Percentiles rank a stretch among this genome's conserved stretches.
These are phyloP conservation scores for Penicillium crustosum DNA, from an alignment of 2,329 filamentous ascomycete genomes.

Conservation along the genomic window DNA sequence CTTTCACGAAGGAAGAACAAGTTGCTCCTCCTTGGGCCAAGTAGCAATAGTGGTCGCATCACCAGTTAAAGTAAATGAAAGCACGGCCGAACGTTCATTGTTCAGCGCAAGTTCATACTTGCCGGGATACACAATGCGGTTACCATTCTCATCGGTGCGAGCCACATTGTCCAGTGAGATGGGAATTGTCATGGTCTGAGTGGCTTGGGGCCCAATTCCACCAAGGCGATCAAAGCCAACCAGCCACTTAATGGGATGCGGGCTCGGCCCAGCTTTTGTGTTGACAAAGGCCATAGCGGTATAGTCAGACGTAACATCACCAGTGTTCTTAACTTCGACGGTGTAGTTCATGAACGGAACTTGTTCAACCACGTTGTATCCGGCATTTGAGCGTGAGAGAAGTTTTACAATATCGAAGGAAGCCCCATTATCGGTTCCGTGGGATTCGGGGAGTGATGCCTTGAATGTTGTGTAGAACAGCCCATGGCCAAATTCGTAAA, in stretches of 20 bases:
- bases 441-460: slow-evolving; percentile 8
- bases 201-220: slow-evolving; percentile 24
- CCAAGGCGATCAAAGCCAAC: slow-evolving; percentile 41
- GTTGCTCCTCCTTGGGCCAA: slow-evolving; percentile 35
- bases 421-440: neutral
- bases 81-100: slow-evolving; percentile 38
- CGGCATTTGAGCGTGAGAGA: slow-evolving; percentile 29
- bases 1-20: slow-evolving; percentile 18
- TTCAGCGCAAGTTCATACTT: slow-evolving; percentile 45
- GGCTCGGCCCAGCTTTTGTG: slow-evolving; percentile 41
- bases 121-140: slow-evolving; percentile 44
- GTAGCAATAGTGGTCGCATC: slow-evolving; percentile 32
- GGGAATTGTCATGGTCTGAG: slow-evolving; percentile 33
- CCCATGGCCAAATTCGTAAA: slow-evolving; percentile 47
- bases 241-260: slow-evolving; percentile 46
- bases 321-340: slow-evolving; percentile 39
- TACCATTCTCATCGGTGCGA: slow-evolving; percentile 39
- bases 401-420: slow-evolving; percentile 39
- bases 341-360: slow-evolving; percentile 41
- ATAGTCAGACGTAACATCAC: slow-evolving; percentile 41
- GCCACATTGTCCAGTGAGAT: slow-evolving; percentile 42
- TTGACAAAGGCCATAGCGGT: slow-evolving; percentile 43
- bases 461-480: slow-evolving; percentile 47
- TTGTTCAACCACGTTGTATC: slow-evolving; percentile 34
- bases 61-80: slow-evolving; percentile 37